A percentile compares a stretch with the other conserved stretches of the same genome.
phyloP scores from a whole-genome alignment of 441 rosid genomes.

The Rhodomyrtus psidioides region DNA sequence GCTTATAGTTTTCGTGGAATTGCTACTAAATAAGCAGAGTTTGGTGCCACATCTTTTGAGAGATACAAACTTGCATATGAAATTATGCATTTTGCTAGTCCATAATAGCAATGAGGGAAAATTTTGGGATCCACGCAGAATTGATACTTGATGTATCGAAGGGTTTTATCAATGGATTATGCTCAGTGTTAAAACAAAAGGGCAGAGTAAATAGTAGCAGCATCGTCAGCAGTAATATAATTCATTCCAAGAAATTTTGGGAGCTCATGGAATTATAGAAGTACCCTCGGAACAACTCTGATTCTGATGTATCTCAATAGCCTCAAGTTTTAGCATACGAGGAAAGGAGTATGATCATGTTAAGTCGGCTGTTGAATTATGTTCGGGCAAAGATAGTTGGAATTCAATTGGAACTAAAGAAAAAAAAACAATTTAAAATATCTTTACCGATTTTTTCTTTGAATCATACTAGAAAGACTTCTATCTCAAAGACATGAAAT shows the following conservation, averaged over 20 bases:
- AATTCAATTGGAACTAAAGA: conserved; percentile 26
- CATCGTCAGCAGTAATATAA: conserved; percentile 29
- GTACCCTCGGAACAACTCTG: conserved; percentile 46
- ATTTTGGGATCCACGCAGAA: too few species aligned
- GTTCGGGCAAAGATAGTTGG: conserved; percentile 22
- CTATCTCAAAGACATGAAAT: too few species aligned
- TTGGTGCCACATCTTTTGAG: too few species aligned
- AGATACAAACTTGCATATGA: too few species aligned
- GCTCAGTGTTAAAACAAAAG: conserved; percentile 37
- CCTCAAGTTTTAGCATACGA: conserved; percentile 34
- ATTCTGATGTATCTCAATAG: conserved; percentile 36
- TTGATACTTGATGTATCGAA: too few species aligned
- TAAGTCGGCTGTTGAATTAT: conserved; percentile 29
- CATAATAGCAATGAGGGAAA: too few species aligned
- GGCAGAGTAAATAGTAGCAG: conserved; percentile 24
- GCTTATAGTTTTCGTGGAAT: too few species aligned
- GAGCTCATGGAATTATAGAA: conserved; percentile 58
- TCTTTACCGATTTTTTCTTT: conserved; percentile 1
- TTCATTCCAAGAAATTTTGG: conserved; percentile 48
- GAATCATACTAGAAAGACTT: too few species aligned
- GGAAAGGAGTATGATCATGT: conserved; percentile 15
- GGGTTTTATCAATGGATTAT: too few species aligned
- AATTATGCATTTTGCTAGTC: too few species aligned
- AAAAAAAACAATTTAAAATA: conserved; percentile 13
- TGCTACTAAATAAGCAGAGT: too few species aligned